Percentiles rank a stretch among this genome's conserved stretches.
These are phyloP conservation scores for Linnemannia zychae DNA, from an alignment of 192 early-diverging fungal species.

Conservation along the genomic window DNA sequence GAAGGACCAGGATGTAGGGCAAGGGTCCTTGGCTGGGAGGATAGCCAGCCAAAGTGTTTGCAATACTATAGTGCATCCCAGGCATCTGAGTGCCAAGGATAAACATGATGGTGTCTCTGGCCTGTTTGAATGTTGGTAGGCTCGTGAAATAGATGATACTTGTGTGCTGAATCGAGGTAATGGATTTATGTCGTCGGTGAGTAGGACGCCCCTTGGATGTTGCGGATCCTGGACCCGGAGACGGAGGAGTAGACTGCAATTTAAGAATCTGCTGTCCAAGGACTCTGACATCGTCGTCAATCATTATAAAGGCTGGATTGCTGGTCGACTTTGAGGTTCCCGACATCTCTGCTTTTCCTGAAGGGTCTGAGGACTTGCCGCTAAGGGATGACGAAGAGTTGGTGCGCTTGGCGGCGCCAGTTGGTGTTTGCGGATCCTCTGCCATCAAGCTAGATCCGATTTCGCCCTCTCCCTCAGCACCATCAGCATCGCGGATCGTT, in stretches of 20 bases:
- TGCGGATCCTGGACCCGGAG: conserved; percentile 26
- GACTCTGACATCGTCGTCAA: conserved; percentile 69
- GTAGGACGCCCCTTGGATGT: conserved; percentile 26
- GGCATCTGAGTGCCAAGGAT: conserved; percentile 43
- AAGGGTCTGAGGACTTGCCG: neutral
- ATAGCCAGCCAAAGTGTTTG: conserved; percentile 20
- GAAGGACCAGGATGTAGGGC: conserved; percentile 69
- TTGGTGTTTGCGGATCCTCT: conserved; percentile 16
- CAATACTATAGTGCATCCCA: conserved; percentile 25
- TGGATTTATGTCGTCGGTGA: conserved; percentile 32
- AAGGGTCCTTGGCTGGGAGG: conserved; percentile 23
- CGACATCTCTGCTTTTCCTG: neutral
- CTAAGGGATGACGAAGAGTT: conserved; percentile 30
- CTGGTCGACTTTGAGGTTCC: conserved; percentile 14
- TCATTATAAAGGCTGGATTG: conserved; percentile 67
- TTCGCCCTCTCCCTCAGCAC: neutral
- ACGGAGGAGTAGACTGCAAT: conserved; percentile 38
- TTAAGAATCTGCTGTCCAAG: conserved; percentile 63
- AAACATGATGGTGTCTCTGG: conserved; percentile 61
- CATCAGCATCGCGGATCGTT: conserved; percentile 3
- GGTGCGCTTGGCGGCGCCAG: conserved; percentile 25
- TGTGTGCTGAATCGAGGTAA: conserved; percentile 56
- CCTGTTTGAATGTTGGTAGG: conserved; percentile 64
- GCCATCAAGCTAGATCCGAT: neutral
- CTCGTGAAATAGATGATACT: conserved; percentile 73